Percentiles rank a stretch among this genome's conserved stretches.
phyloP scores from a whole-genome alignment of 352 stramenopile genomes.

The Phytophthora melonis region DNA sequence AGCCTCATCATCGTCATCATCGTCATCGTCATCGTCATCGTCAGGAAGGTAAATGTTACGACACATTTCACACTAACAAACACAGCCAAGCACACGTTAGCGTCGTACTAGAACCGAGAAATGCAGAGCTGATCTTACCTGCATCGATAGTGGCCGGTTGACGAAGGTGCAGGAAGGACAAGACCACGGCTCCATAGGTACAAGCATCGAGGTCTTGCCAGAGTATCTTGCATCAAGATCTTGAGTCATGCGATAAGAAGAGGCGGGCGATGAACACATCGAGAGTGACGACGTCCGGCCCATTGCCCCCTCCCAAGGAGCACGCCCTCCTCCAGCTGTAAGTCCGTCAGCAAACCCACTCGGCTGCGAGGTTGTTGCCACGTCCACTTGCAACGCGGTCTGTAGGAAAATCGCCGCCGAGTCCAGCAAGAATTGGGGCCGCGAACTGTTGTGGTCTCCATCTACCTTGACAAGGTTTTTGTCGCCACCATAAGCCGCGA shows the following conservation, averaged over 20 bases:
- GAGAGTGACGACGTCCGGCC: slow-evolving; percentile 45
- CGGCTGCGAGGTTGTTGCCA: slow-evolving; percentile 27
- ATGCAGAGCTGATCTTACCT: slow-evolving; percentile 49
- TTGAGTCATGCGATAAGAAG: slow-evolving; percentile 60
- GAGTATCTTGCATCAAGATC: slow-evolving; percentile 66
- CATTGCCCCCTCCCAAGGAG: slow-evolving; percentile 46
- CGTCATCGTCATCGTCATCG: slow-evolving; percentile 29
- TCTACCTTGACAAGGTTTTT: slow-evolving; percentile 99
- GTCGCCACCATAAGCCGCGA: slow-evolving; percentile 95
- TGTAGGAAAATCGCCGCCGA: slow-evolving; percentile 97
- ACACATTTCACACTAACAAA: slow-evolving; percentile 56
- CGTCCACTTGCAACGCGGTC: slow-evolving; percentile 88
- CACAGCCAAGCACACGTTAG: slow-evolving; percentile 21
- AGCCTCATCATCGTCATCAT: slow-evolving; percentile 23
- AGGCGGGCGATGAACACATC: slow-evolving; percentile 40
- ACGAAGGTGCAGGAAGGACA: slow-evolving; percentile 76
- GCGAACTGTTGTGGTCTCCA: slow-evolving; percentile 97
- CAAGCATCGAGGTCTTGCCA: slow-evolving; percentile 46
- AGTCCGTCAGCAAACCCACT: slow-evolving; percentile 34
- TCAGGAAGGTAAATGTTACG: slow-evolving; percentile 49
- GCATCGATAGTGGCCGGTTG: slow-evolving; percentile 60
- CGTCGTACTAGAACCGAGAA: background rate
- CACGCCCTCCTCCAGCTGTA: slow-evolving; percentile 41
- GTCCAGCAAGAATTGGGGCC: slow-evolving; percentile 96
- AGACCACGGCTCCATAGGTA: slow-evolving; percentile 61